Percentiles rank a stretch among this genome's conserved stretches.
phyloP scores from a whole-genome alignment of 495 filamentous ascomycete species.

The Penicillium ucsense region DNA sequence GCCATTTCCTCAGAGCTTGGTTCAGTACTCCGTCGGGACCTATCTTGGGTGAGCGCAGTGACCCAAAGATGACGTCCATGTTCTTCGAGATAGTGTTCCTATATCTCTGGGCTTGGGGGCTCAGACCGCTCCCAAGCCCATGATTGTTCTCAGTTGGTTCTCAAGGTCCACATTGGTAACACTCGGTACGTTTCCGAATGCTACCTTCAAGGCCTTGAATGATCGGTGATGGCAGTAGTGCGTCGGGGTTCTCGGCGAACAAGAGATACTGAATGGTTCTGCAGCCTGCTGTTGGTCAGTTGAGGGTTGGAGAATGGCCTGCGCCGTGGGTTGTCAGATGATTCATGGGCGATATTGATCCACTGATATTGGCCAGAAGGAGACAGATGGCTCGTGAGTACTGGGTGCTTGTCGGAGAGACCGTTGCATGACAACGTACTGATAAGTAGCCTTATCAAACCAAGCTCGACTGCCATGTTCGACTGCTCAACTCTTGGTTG shows the following conservation, averaged over 20 bases:
- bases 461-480: too few relatives aligned
- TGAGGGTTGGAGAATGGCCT: constrained; percentile 34
- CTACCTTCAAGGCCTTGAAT: constrained; percentile 39
- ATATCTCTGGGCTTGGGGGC: too few relatives aligned
- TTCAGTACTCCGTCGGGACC: constrained; percentile 15
- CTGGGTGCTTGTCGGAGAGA: too few relatives aligned
- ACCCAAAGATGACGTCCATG: constrained; percentile 45
- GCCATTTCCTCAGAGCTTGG: constrained; percentile 20
- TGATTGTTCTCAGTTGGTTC: too few relatives aligned
- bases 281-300: constrained; percentile 26
- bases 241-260: constrained; percentile 42
- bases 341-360: constrained; percentile 26
- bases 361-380: constrained; percentile 22
- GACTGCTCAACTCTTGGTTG: too few relatives aligned
- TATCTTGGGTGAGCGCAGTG: constrained; percentile 32
- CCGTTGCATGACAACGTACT: too few relatives aligned
- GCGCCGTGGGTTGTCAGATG: constrained; percentile 29
- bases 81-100: too few relatives aligned
- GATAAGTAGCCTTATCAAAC: too few relatives aligned
- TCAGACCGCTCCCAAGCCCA: too few relatives aligned
- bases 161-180: constrained; percentile 31
- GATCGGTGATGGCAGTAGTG: constrained; percentile 34
- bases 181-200: constrained; percentile 26
- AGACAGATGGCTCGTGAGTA: constrained; percentile 14
- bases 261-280: constrained; percentile 38